Base-by-base conservation (phyloP, 2,329 filamentous ascomycete genomes). In the Bipolaris gigantea region DNA sequence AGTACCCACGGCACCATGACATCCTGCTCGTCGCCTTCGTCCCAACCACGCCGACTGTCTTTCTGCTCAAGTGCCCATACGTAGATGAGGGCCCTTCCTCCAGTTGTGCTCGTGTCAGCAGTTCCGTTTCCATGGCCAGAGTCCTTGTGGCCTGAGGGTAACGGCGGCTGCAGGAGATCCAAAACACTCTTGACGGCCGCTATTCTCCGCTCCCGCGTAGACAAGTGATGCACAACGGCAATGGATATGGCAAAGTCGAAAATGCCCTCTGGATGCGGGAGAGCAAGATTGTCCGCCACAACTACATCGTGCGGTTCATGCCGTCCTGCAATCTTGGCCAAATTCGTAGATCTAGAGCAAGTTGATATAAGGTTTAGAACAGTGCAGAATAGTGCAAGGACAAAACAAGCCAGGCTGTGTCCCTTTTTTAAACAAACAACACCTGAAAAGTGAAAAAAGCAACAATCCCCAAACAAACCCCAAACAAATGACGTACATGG, bases 31-130 rank as follows among this genome's bases (percentile, higher is more conserved):
- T 88, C 85, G 18, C 86, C 86, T 71, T 89, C 87, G 69, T 92
- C 86, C 93, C 93, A 99, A 2, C 93, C 93, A 59, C 94, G 81
- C 53, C 94, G 85, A 75, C 92, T 96, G 53, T 79, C 80, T 64
- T 88, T 87, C 77, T 99, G 94, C 80, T 99, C 94, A 18, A 99
- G 81, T 1, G 94, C 94, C 94, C 94, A 97, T 16, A 95, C 93
- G 73, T 94, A 97, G 47, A 97, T 81, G 52, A 97, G 79, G 15
- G 89, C 88, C 71, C 90, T 91, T 2, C 76, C 64, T 18, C 25
- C 39, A 15, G 36, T 36, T 32, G 13, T 41, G 3, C 7, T 5
- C 25, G 7, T 33, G 10, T 8, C 18, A 1, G 48, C 53, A 0
- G 59, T 39, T 25, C 19, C 38, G 23, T 40, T 13, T 25, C n/a